Evolutionary conservation across 2,329 filamentous ascomycete genomes (phyloP).

Genomic region (Claviceps cyperi): DNA sequence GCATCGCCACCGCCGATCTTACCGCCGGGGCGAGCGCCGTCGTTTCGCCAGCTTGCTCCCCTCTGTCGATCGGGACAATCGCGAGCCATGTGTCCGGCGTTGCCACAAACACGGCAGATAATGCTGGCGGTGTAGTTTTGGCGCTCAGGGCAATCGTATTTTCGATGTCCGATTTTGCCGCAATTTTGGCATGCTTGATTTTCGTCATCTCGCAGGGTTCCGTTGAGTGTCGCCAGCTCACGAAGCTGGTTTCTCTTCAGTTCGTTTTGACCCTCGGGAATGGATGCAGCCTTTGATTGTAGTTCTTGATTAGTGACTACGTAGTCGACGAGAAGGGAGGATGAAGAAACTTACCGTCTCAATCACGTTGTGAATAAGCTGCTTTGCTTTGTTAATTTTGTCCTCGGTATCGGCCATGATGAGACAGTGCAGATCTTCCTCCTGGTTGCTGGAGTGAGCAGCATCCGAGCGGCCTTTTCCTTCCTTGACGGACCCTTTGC

Average conservation of each 20-base stretch:
- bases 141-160: constrained; percentile 96
- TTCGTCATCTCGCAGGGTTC: constrained; percentile 95
- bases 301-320: constrained; percentile 8
- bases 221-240: constrained; percentile 94
- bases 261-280: constrained; percentile 96
- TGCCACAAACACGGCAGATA: constrained; percentile 95
- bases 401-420: constrained; percentile 99
- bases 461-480: constrained; percentile 98
- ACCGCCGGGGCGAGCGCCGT: constrained; percentile 41
- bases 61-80: constrained; percentile 92
- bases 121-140: constrained; percentile 99
- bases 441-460: constrained; percentile 98
- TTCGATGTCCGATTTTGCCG: constrained; percentile 95
- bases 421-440: constrained; percentile 95
- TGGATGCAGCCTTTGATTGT: constrained; percentile 69
- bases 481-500: constrained; percentile 99
- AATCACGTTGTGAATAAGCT: constrained; percentile 95
- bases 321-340: not conserved
- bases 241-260: constrained; percentile 97
- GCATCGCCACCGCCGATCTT: constrained; percentile 66
- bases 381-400: constrained; percentile 98
- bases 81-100: constrained; percentile 94
- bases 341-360: constrained; percentile 58
- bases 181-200: constrained; percentile 99
- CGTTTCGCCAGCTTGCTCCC: constrained; percentile 84